Evolutionary conservation across 2,329 filamentous ascomycete species (phyloP).

Genomic region (Aspergillus sp.): DNA sequence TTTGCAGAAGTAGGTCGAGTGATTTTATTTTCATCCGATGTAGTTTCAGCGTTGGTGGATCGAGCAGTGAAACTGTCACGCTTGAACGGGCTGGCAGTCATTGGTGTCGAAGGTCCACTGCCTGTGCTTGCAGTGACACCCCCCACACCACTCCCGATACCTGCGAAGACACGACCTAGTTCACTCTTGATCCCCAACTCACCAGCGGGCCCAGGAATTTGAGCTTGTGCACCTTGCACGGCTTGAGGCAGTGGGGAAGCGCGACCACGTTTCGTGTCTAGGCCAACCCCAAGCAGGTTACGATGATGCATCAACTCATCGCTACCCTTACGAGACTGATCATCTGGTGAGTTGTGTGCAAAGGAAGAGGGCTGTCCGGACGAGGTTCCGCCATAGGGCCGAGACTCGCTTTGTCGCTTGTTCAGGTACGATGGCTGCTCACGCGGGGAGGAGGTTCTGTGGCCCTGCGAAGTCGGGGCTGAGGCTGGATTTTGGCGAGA

Average conservation of each 20-base stretch:
- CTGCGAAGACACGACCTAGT: constrained; percentile 91
- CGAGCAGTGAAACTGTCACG: constrained; percentile 50
- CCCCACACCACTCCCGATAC: constrained; percentile 73
- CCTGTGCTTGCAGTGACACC: constrained; percentile 50
- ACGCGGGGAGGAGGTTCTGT: constrained; percentile 34
- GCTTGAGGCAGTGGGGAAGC: constrained; percentile 88
- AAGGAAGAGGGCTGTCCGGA: constrained; percentile 29
- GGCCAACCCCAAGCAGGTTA: constrained; percentile 69
- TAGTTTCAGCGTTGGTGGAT: constrained; percentile 39
- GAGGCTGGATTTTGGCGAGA: constrained; percentile 33
- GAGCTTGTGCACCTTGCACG: constrained; percentile 85
- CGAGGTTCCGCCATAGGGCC: constrained; percentile 35
- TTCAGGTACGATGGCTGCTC: constrained; percentile 35
- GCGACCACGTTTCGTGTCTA: constrained; percentile 76
- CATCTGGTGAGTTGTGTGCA: constrained; percentile 31
- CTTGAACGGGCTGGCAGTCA: constrained; percentile 53
- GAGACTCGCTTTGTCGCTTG: constrained; percentile 34
- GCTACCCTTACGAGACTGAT: constrained; percentile 46
- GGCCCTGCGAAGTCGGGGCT: constrained; percentile 34
- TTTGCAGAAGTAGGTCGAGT: constrained; percentile 48
- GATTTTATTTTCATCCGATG: constrained; percentile 41
- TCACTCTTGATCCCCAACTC: constrained; percentile 93
- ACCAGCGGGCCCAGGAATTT: constrained; percentile 72
- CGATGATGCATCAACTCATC: constrained; percentile 62
- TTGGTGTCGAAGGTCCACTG: constrained; percentile 56